Conservation (phyloP, 225 moss, liverwort and hornwort genomes). For the Pseudisothecium myosuroides region DNA sequence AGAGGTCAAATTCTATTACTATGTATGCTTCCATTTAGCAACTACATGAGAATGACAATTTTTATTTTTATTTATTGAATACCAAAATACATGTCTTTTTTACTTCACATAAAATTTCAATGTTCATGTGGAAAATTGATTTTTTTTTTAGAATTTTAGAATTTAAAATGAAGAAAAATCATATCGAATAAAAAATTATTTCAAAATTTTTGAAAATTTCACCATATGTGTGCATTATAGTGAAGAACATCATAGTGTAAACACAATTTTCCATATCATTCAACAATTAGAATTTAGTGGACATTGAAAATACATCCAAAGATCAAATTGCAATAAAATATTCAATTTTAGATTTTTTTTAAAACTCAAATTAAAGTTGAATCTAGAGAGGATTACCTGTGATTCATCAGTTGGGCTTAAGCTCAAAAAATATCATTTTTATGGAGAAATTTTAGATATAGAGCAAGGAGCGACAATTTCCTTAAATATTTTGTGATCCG, state of each 20-base stretch:
- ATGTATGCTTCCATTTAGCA: background rate
- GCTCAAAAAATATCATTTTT: background rate
- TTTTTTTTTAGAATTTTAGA: background rate
- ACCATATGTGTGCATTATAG: background rate
- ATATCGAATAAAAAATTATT: too few species aligned
- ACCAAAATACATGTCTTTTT: too few species aligned
- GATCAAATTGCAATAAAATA: background rate
- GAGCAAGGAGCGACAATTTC: accelerated
- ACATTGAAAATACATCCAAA: background rate
- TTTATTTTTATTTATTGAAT: background rate
- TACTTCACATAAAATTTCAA: background rate
- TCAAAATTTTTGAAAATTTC: too few species aligned
- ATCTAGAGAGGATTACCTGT: background rate
- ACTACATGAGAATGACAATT: accelerated
- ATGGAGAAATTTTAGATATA: accelerated
- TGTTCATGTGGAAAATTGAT: background rate
- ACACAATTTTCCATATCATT: background rate
- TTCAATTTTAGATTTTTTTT: background rate
- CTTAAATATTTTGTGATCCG: accelerated
- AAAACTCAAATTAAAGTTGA: background rate
- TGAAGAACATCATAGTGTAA: background rate
- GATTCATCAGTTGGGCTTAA: background rate
- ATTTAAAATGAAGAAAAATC: background rate
- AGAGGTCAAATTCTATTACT: background rate
- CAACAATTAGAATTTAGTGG: background rate